Conservation (phyloP, 257 asterid genomes). For the Solanum pinnatisectum region DNA sequence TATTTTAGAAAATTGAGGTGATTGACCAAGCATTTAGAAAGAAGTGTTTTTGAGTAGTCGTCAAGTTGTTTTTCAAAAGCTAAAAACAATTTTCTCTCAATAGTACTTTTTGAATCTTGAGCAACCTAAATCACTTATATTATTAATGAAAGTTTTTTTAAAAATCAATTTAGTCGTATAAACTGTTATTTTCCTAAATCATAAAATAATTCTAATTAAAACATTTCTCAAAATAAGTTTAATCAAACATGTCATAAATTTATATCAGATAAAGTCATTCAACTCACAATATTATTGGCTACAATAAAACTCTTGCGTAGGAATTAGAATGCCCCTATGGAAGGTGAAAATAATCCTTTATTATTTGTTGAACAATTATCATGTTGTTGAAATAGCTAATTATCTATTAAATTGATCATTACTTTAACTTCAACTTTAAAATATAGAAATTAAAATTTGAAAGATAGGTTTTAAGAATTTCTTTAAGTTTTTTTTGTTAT, state of each 20-base stretch:
- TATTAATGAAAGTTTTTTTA: too few species aligned
- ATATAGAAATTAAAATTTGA: not conserved
- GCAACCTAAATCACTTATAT: not conserved
- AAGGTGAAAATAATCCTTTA: not conserved
- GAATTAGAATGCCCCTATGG: not conserved
- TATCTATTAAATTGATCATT: not conserved
- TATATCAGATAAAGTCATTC: too few species aligned
- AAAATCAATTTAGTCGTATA: too few species aligned
- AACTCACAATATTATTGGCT: not conserved
- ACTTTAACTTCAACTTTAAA: not conserved
- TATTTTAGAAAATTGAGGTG: not conserved
- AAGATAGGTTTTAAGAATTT: not conserved
- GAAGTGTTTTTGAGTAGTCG: not conserved
- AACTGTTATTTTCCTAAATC: too few species aligned
- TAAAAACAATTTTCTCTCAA: not conserved
- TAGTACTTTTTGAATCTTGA: not conserved
- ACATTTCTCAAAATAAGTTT: too few species aligned
- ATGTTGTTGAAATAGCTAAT: not conserved
- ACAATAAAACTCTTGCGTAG: not conserved
- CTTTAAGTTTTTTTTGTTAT: not conserved
- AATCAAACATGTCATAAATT: too few species aligned
- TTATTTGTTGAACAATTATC: not conserved
- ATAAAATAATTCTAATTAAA: not conserved
- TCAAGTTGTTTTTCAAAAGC: not conserved
- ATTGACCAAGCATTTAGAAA: not conserved